A percentile compares a stretch with the other conserved stretches of the same genome.
These are phyloP conservation scores for Colletotrichum melonis DNA, from an alignment of 2,329 filamentous ascomycete species.

Conservation along the genomic window DNA sequence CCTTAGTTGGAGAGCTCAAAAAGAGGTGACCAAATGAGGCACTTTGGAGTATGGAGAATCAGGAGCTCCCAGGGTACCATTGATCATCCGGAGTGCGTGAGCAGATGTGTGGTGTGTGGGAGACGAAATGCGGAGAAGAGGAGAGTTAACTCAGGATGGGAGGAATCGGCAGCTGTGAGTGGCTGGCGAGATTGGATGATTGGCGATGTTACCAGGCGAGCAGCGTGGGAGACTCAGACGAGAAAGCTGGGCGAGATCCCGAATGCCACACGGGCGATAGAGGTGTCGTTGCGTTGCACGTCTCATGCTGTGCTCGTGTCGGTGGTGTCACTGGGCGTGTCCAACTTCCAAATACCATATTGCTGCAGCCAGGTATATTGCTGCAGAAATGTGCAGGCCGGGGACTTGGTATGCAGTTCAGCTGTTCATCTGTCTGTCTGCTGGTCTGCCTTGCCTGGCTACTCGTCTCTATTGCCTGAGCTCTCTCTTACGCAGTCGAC, in stretches of 20 bases:
- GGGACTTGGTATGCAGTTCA: too few relatives aligned
- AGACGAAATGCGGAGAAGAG: slow-evolving; percentile 14
- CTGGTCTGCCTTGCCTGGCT: neutral
- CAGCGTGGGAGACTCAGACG: neutral
- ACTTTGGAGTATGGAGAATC: neutral
- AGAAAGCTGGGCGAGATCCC: neutral
- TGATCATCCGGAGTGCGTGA: slow-evolving; percentile 6
- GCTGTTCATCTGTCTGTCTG: too few relatives aligned
- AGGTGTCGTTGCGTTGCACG: neutral
- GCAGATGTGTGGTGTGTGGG: neutral
- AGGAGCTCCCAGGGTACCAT: slow-evolving; percentile 8
- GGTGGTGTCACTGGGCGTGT: slow-evolving; percentile 2
- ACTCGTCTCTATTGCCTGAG: neutral
- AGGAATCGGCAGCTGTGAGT: neutral
- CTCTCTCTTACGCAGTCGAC: neutral
- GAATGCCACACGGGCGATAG: neutral
- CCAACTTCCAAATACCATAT: neutral
- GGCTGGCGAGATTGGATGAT: slow-evolving; percentile 14
- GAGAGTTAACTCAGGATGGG: neutral
- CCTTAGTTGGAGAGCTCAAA: neutral
- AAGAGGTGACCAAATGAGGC: neutral
- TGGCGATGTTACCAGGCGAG: slow-evolving; percentile 10
- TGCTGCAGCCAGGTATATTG: neutral
- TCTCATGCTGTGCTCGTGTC: slow-evolving; percentile 13
- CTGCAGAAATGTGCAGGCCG: neutral